These are phyloP conservation scores for Halophytophthora polymorphica DNA, from an alignment of 352 stramenopile species.

Conservation along the genomic window DNA sequence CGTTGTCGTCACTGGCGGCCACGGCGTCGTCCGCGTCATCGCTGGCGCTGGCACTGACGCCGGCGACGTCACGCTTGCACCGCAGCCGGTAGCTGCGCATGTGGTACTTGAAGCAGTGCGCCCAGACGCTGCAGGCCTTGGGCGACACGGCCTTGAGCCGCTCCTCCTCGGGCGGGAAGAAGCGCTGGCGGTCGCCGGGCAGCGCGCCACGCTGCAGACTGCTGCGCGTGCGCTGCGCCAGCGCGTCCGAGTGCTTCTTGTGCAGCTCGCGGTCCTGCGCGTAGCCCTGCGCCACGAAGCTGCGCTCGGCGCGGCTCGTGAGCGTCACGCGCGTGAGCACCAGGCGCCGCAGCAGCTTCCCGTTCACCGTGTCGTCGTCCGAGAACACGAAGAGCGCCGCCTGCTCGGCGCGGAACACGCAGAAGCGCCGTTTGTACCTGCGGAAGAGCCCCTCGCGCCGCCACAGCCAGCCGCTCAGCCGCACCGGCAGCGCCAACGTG, in stretches of 20 bases:
- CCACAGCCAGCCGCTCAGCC: constrained; percentile 54
- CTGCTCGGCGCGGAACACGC: constrained; percentile 45
- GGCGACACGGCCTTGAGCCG: constrained; percentile 39
- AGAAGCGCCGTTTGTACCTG: constrained; percentile 49
- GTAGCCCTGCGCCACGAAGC: constrained; percentile 37
- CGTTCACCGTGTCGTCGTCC: constrained; percentile 38
- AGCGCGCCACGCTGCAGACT: constrained; percentile 10
- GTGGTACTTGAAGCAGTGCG: constrained; percentile 63
- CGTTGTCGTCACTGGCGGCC: constrained; percentile 15
- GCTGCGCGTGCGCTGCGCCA: constrained; percentile 24
- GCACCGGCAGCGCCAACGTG: constrained; percentile 26
- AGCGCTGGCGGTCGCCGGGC: constrained; percentile 37
- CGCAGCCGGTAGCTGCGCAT: constrained; percentile 47
- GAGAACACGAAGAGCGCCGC: constrained; percentile 43
- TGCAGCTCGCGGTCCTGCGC: constrained; percentile 38
- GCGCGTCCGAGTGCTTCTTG: constrained; percentile 40
- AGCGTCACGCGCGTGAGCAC: constrained; percentile 50
- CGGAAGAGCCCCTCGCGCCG: constrained; percentile 46
- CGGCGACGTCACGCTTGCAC: constrained; percentile 2
- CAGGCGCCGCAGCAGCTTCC: constrained; percentile 34
- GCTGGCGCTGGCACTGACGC: constrained; percentile 1
- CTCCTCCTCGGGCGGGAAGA: constrained; percentile 40
- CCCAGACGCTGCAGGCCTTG: constrained; percentile 47
- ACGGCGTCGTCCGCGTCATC: constrained; percentile 7
- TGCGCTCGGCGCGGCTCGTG: constrained; percentile 21